Evolutionary conservation across 2,329 filamentous ascomycete species (phyloP).

Genomic region (Didymella pinodella): DNA sequence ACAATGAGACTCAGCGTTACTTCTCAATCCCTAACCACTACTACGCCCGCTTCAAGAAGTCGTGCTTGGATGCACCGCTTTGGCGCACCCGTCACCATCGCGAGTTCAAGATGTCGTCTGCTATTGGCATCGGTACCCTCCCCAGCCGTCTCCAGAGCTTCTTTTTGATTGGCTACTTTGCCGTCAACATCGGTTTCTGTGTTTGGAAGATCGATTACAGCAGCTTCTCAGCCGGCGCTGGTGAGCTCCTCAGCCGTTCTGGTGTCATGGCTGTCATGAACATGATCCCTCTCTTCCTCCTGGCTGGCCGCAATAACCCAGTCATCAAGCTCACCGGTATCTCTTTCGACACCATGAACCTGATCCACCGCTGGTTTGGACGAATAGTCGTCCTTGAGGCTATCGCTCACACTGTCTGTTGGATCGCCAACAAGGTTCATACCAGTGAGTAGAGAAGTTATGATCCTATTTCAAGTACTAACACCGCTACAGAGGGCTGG

Average conservation of each 20-base stretch:
- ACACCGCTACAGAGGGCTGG: conserved; percentile 59
- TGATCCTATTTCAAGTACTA: conserved; percentile 7
- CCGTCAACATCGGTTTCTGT: conserved; percentile 57
- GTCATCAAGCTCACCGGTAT: conserved; percentile 75
- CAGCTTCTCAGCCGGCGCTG: conserved; percentile 79
- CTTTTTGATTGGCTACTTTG: conserved; percentile 58
- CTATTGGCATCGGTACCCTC: conserved; percentile 59
- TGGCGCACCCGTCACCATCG: conserved; percentile 59
- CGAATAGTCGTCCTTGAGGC: conserved; percentile 76
- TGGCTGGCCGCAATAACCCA: conserved; percentile 80
- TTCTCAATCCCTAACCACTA: conserved; percentile 70
- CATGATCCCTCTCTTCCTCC: conserved; percentile 78
- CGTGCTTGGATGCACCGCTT: conserved; percentile 58
- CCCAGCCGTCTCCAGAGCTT: conserved; percentile 59
- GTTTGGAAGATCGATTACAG: conserved; percentile 65
- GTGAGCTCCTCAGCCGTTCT: conserved; percentile 68
- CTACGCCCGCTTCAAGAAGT: conserved; percentile 56
- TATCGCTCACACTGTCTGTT: conserved; percentile 70
- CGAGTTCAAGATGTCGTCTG: conserved; percentile 60
- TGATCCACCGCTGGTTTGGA: conserved; percentile 82
- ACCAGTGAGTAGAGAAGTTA: conserved; percentile 37
- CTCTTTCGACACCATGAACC: conserved; percentile 83
- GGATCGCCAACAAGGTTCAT: conserved; percentile 57
- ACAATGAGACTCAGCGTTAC: conserved; percentile 80
- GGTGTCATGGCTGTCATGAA: conserved; percentile 76